These are phyloP conservation scores for Pyrenochaeta sp. DNA, from an alignment of 2,329 filamentous ascomycete genomes.

Conservation along the genomic window DNA sequence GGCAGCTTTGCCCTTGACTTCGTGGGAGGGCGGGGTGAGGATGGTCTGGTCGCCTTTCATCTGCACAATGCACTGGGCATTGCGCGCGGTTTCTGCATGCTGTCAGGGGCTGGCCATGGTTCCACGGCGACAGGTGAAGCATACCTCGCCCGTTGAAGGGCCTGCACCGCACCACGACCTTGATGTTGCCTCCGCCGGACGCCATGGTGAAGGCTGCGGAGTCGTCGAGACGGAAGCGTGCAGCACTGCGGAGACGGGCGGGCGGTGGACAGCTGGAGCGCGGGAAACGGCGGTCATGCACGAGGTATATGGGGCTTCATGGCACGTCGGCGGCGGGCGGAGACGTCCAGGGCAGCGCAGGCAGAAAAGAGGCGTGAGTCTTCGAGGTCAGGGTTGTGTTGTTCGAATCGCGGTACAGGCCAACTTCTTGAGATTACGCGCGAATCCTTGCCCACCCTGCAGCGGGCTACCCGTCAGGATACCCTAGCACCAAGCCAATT, in stretches of 20 bases:
- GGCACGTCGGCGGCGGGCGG: slow-evolving; percentile 26
- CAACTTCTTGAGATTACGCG: slow-evolving; percentile 33
- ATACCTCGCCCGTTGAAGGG: slow-evolving; percentile 95
- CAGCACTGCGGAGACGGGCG: slow-evolving; percentile 18
- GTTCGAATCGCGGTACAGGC: slow-evolving; percentile 29
- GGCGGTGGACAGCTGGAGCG: slow-evolving; percentile 17
- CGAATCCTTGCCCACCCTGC: slow-evolving; percentile 33
- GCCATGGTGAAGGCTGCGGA: slow-evolving; percentile 59
- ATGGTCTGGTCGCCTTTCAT: slow-evolving; percentile 95
- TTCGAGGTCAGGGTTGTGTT: slow-evolving; percentile 16
- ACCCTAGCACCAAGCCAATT: slow-evolving; percentile 12
- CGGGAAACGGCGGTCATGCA: slow-evolving; percentile 30
- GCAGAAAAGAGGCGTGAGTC: slow-evolving; percentile 35
- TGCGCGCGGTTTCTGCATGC: slow-evolving; percentile 81
- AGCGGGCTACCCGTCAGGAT: slow-evolving; percentile 7
- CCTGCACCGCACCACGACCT: slow-evolving; percentile 96
- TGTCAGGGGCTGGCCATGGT: slow-evolving; percentile 19
- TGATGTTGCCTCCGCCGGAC: slow-evolving; percentile 92
- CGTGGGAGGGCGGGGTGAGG: slow-evolving; percentile 73
- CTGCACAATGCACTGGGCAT: slow-evolving; percentile 94
- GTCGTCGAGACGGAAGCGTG: slow-evolving; percentile 6
- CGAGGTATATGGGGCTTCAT: slow-evolving; percentile 35
- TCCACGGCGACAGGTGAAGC: neutral
- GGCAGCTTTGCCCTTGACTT: slow-evolving; percentile 67
- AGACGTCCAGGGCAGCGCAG: slow-evolving; percentile 5